Evolutionary conservation across 23 red algal genomes (phyloP).

Genomic region (Gracilaria domingensis): DNA sequence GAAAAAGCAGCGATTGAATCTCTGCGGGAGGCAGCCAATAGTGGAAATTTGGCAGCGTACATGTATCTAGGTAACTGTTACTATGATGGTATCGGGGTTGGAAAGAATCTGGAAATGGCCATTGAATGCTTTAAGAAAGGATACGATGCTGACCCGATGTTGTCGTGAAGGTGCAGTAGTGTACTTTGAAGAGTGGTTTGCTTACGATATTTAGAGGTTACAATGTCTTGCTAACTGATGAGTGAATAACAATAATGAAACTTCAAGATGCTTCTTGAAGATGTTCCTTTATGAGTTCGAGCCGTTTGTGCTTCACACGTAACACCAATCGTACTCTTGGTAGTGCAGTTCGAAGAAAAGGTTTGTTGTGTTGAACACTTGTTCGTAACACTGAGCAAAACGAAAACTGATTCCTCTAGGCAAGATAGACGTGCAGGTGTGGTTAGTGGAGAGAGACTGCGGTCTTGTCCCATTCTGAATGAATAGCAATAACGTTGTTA

Average conservation of each 20-base stretch:
- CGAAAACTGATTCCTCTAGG: no score
- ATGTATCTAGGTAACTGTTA: constrained; percentile 59
- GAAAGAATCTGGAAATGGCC: not conserved
- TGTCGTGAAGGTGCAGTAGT: constrained; percentile 29
- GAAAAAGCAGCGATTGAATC: constrained; percentile 15
- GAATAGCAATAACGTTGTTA: no score
- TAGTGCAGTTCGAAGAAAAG: no score
- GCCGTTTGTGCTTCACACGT: no score
- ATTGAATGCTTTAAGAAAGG: constrained; percentile 22
- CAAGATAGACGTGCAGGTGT: no score
- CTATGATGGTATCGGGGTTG: constrained; percentile 33
- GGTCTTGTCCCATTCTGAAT: no score
- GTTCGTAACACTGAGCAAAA: no score
- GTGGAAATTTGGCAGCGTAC: constrained; percentile 25
- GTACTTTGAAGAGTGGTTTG: not conserved
- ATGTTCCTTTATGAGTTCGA: no score
- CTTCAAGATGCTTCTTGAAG: no score
- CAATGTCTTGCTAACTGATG: not conserved
- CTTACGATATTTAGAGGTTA: not conserved
- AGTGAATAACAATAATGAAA: not conserved
- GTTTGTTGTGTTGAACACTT: no score
- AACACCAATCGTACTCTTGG: no score
- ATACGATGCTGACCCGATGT: not conserved
- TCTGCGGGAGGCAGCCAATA: not conserved
- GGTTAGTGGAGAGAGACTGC: no score